These are phyloP conservation scores for Solanum gracilifrons DNA, from an alignment of 257 asterid species.

Conservation along the genomic window DNA sequence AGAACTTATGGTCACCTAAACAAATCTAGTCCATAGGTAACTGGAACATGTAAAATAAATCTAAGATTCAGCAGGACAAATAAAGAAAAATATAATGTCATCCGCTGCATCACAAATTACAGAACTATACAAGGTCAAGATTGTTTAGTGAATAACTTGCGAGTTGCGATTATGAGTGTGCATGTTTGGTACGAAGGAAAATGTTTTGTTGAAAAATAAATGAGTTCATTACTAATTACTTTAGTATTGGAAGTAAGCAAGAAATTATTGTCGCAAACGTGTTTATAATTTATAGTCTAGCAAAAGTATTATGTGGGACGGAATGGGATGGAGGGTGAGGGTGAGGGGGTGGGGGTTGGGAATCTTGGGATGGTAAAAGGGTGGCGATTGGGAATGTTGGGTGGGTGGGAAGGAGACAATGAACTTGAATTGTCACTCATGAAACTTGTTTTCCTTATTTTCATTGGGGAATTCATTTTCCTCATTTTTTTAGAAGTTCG, in stretches of 20 bases:
- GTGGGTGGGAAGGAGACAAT: background rate
- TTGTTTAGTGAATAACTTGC: background rate
- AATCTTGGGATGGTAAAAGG: background rate
- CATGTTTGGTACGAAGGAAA: background rate
- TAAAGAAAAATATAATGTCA: no score
- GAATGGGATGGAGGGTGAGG: background rate
- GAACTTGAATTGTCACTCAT: background rate
- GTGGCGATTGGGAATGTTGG: background rate
- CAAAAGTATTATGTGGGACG: background rate
- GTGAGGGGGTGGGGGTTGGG: background rate
- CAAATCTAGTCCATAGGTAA: no score
- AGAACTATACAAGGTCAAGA: background rate
- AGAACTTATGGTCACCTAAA: no score
- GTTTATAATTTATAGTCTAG: no score
- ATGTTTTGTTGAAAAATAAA: no score
- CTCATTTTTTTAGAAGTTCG: no score
- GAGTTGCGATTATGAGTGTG: background rate
- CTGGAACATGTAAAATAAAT: background rate
- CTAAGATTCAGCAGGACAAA: background rate
- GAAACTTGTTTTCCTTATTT: background rate
- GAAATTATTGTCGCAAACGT: no score
- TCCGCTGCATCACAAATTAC: background rate
- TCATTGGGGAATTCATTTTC: background rate
- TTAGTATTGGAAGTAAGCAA: background rate
- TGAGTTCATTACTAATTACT: no score